A percentile compares a stretch with the other conserved stretches of the same genome.
These are phyloP conservation scores for Thermothielavioides terrestris DNA, from an alignment of 495 filamentous ascomycete genomes.

Conservation along the genomic window DNA sequence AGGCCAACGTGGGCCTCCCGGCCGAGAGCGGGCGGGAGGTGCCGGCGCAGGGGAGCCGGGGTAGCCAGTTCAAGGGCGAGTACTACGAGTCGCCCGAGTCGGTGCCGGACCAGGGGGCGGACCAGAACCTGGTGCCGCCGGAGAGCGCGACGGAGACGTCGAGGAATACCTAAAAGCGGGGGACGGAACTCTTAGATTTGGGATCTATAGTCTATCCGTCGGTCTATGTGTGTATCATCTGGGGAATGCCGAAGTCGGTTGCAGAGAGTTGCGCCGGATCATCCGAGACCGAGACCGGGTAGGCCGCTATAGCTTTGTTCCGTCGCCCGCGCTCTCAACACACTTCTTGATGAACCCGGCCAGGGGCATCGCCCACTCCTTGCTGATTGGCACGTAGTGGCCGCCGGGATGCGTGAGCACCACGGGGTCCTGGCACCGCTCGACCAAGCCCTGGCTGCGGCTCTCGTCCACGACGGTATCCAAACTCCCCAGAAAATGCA, in stretches of 20 bases:
- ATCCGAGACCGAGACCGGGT: background rate
- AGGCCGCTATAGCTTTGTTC: background rate
- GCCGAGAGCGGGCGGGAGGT: background rate
- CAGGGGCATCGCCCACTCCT: constrained; percentile 67
- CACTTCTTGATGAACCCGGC: constrained; percentile 64
- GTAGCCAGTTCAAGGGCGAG: constrained; percentile 8
- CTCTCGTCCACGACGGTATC: constrained; percentile 84
- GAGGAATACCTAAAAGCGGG: background rate
- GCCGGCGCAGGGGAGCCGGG: background rate
- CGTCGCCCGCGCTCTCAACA: constrained; percentile 21
- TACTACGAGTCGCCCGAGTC: constrained; percentile 8
- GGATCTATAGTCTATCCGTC: background rate
- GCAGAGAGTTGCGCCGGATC: background rate
- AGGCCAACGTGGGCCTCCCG: constrained; percentile 6
- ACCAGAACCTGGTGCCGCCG: constrained; percentile 2
- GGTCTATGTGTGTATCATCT: background rate
- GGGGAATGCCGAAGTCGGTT: background rate
- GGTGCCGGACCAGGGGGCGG: constrained; percentile 8
- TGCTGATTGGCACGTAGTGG: constrained; percentile 78
- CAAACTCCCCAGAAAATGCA: constrained; percentile 76
- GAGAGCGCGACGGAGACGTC: constrained; percentile 1
- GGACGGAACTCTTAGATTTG: no score
- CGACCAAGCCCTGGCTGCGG: constrained; percentile 55
- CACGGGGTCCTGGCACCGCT: constrained; percentile 52
- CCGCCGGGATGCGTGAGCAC: constrained; percentile 85